phyloP scores from a whole-genome alignment of 2,329 filamentous ascomycete genomes.

The Byssoonygena ceratinophila region DNA sequence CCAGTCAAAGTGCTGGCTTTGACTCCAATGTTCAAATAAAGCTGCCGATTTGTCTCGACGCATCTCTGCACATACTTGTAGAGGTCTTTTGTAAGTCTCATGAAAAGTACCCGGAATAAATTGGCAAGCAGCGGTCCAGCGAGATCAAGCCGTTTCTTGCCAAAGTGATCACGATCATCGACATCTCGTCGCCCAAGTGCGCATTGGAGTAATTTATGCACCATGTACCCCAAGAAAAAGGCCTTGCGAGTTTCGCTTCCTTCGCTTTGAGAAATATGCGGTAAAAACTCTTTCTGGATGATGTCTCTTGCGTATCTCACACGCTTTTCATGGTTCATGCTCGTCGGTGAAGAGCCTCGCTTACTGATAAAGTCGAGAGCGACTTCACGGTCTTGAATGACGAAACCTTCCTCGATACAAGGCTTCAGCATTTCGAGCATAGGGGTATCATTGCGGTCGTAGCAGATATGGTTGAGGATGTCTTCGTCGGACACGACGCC shows the following conservation, averaged over 20 bases:
- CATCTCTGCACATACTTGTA: constrained; percentile 85
- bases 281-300: constrained; percentile 90
- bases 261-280: constrained; percentile 90
- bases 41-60: constrained; percentile 78
- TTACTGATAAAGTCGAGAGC: constrained; percentile 93
- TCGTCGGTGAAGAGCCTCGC: constrained; percentile 62
- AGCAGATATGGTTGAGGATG: constrained; percentile 95
- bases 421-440: constrained; percentile 97
- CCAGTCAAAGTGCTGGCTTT: constrained; percentile 87
- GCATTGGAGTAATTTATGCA: constrained; percentile 88
- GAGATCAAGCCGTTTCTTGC: constrained; percentile 94
- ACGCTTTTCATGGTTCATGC: constrained; percentile 72
- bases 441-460: constrained; percentile 85
- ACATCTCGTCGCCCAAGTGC: constrained; percentile 85
- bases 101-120: constrained; percentile 83
- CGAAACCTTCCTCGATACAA: constrained; percentile 92
- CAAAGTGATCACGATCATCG: constrained; percentile 96
- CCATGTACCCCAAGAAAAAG: constrained; percentile 98
- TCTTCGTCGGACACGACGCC: constrained; percentile 96
- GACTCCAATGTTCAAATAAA: constrained; percentile 81
- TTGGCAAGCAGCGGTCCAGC: constrained; percentile 92
- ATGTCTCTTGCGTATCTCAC: constrained; percentile 87
- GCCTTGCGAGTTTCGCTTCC: constrained; percentile 93
- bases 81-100: constrained; percentile 82
- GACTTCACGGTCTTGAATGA: constrained; percentile 88